Evolutionary conservation across 306 rosid species (phyloP).

Genomic region (Carpinus fangiana): DNA sequence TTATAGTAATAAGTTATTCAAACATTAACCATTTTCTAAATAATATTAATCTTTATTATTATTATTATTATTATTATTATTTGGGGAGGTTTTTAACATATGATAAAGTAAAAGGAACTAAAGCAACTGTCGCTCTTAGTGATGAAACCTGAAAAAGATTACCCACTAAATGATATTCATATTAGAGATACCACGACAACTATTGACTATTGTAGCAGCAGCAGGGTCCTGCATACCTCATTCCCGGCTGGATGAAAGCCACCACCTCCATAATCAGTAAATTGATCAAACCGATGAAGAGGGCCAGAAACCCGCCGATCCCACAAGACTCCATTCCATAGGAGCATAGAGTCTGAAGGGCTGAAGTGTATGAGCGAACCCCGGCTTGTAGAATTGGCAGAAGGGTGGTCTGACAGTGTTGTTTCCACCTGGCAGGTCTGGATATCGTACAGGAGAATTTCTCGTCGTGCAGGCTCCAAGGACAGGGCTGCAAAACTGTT

Average conservation of each 20-base stretch:
- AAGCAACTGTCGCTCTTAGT: neutral
- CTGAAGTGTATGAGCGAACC: conserved; percentile 84
- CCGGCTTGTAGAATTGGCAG: conserved; percentile 59
- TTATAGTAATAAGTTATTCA: neutral
- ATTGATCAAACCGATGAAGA: conserved; percentile 94
- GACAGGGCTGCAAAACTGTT: conserved; percentile 78
- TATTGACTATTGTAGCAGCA: neutral
- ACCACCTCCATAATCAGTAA: conserved; percentile 97
- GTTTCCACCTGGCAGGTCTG: conserved; percentile 63
- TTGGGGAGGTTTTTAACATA: neutral
- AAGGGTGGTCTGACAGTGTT: conserved; percentile 59
- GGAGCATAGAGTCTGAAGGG: conserved; percentile 86
- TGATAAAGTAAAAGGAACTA: neutral
- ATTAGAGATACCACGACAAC: neutral
- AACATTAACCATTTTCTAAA: neutral
- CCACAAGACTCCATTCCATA: conserved; percentile 98
- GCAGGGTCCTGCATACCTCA: conserved; percentile 59
- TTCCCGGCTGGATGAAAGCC: conserved; percentile 99
- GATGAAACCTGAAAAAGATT: neutral
- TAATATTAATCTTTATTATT: neutral
- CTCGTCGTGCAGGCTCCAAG: conserved; percentile 65
- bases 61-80: neutral
- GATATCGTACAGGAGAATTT: conserved; percentile 80
- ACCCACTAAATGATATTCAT: neutral
- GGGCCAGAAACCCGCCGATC: conserved; percentile 74